Conservation (phyloP, 2,329 filamentous ascomycete species). For the Hypoxylon sp. region DNA sequence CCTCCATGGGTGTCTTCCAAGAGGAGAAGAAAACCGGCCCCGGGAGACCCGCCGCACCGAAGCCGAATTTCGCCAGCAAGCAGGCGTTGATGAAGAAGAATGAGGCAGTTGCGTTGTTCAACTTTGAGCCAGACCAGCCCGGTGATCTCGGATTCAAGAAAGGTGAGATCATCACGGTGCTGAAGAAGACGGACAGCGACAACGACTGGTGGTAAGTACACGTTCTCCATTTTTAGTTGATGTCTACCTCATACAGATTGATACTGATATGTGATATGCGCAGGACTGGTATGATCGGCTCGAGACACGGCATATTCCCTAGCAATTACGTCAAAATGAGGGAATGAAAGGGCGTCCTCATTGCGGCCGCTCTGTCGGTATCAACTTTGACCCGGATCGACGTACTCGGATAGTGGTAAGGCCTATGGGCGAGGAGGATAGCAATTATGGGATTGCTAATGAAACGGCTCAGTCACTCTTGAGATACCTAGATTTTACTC, state of each 20-base stretch:
- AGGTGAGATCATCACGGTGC: conserved; percentile 92
- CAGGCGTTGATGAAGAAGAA: conserved; percentile 72
- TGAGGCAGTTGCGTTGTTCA: conserved; percentile 91
- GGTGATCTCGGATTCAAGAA: conserved; percentile 97
- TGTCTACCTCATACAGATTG: not conserved
- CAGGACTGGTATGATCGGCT: conserved; percentile 89
- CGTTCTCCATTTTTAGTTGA: no score
- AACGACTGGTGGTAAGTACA: conserved; percentile 89
- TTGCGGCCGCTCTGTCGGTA: not conserved
- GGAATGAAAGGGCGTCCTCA: conserved; percentile 42
- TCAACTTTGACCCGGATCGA: conserved; percentile 11
- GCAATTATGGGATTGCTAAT: conserved; percentile 33
- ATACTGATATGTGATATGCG: not conserved
- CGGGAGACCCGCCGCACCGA: conserved; percentile 85
- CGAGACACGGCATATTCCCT: conserved; percentile 91
- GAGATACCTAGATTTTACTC: conserved; percentile 36
- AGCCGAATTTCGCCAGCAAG: conserved; percentile 81
- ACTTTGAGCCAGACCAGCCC: conserved; percentile 92
- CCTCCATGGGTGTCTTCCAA: conserved; percentile 61
- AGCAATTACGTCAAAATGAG: conserved; percentile 81
- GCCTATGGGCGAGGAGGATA: conserved; percentile 9
- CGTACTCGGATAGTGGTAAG: conserved; percentile 17
- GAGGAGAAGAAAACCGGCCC: conserved; percentile 68
- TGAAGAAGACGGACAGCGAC: conserved; percentile 93
- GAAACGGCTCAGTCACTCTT: conserved; percentile 30